These are phyloP conservation scores for Thielaviopsis euricoi DNA, from an alignment of 2,329 filamentous ascomycete genomes.

Conservation along the genomic window DNA sequence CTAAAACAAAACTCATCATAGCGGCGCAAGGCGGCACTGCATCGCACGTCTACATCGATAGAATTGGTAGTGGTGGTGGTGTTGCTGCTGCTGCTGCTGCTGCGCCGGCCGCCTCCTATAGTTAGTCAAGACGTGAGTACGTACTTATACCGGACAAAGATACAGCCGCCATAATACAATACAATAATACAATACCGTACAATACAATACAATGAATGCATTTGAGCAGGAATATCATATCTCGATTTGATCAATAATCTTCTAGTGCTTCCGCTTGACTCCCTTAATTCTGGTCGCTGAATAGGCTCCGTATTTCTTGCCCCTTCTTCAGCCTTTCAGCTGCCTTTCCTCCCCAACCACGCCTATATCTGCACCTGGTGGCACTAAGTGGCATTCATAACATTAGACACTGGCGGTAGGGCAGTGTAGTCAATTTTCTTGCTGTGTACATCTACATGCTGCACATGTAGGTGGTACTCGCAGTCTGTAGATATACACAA, in stretches of 20 bases:
- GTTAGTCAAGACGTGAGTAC: too few relatives aligned
- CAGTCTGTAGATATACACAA: too few relatives aligned
- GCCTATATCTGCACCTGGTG: not conserved
- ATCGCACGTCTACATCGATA: too few relatives aligned
- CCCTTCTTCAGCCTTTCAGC: not conserved
- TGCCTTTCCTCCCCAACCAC: not conserved
- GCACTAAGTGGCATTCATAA: too few relatives aligned
- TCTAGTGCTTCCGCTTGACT: not conserved
- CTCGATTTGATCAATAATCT: not conserved
- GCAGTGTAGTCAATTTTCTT: too few relatives aligned
- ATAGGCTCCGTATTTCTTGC: not conserved
- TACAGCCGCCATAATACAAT: not conserved
- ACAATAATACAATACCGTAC: not conserved
- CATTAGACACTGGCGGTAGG: too few relatives aligned
- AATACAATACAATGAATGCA: not conserved
- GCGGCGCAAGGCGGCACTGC: not conserved
- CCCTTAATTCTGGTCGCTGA: not conserved
- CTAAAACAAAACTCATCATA: not conserved
- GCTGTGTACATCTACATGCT: too few relatives aligned
- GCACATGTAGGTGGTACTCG: too few relatives aligned
- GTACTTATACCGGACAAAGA: too few relatives aligned
- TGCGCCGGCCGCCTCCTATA: too few relatives aligned
- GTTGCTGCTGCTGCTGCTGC: too few relatives aligned
- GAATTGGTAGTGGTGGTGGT: too few relatives aligned
- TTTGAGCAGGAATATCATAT: not conserved